Evolutionary conservation across 495 filamentous ascomycete species (phyloP).

Genomic region (Cladorrhinum samala): DNA sequence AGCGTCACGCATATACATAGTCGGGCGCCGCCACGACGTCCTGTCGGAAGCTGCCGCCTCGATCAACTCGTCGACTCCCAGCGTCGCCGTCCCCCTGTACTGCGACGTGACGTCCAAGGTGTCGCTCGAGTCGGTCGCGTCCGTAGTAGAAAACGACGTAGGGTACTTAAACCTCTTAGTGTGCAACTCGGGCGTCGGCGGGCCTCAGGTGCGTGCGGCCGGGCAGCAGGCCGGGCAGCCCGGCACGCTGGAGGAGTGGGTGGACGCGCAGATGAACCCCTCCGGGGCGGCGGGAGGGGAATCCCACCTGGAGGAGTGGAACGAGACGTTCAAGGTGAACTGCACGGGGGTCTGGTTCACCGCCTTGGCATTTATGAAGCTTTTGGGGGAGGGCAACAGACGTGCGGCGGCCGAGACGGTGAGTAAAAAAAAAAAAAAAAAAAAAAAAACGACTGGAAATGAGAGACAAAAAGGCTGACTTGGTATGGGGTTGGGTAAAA

Average conservation of each 20-base stretch:
- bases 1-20: constrained; percentile 63
- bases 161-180: constrained; percentile 59
- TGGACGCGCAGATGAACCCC: constrained; percentile 46
- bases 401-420: constrained; percentile 14
- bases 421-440: not conserved
- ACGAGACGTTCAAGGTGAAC: constrained; percentile 54
- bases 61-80: constrained; percentile 28
- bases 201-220: constrained; percentile 45
- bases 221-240: too few species aligned
- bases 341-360: constrained; percentile 57
- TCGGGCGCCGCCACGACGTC: constrained; percentile 56
- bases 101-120: constrained; percentile 64
- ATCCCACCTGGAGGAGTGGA: constrained; percentile 59
- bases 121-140: constrained; percentile 48
- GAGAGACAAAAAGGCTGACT: not conserved
- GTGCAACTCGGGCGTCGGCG: constrained; percentile 60
- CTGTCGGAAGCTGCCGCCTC: constrained; percentile 45
- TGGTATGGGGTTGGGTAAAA: not conserved
- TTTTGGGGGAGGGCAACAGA: constrained; percentile 59
- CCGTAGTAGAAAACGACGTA: constrained; percentile 46
- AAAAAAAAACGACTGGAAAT: constrained; percentile 21
- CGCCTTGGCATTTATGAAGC: constrained; percentile 54
- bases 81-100: constrained; percentile 48
- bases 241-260: constrained; percentile 44
- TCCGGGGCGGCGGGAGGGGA: too few species aligned